Evolutionary conservation across 352 stramenopile species (phyloP).

Genomic region (Phytophthora melonis): DNA sequence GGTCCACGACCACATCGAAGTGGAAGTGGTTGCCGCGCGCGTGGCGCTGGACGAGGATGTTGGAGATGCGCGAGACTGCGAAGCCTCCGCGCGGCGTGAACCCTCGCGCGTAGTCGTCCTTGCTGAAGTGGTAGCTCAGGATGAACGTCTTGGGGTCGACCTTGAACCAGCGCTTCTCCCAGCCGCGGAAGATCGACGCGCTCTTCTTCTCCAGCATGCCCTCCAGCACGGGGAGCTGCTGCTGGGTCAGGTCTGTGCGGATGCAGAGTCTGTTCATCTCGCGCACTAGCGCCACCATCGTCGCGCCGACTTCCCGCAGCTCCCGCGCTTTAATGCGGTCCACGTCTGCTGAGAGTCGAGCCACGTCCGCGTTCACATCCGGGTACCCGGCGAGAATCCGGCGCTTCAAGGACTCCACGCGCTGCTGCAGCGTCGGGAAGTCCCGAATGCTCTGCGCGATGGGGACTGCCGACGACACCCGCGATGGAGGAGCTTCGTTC

Average conservation of each 20-base stretch:
- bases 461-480: slow-evolving; percentile 19
- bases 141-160: slow-evolving; percentile 76
- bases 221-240: slow-evolving; percentile 63
- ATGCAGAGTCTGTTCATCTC: slow-evolving; percentile 63
- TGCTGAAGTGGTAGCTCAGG: slow-evolving; percentile 75
- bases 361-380: slow-evolving; percentile 54
- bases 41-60: slow-evolving; percentile 60
- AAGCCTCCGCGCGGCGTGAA: slow-evolving; percentile 75
- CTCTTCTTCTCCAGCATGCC: slow-evolving; percentile 83
- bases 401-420: slow-evolving; percentile 64
- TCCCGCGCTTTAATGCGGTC: slow-evolving; percentile 43
- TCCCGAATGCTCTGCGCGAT: slow-evolving; percentile 47
- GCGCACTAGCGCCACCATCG: slow-evolving; percentile 65
- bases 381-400: slow-evolving; percentile 48
- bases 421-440: slow-evolving; percentile 57
- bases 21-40: slow-evolving; percentile 52
- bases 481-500: background rate
- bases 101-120: slow-evolving; percentile 66
- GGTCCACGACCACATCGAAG: slow-evolving; percentile 76
- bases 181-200: slow-evolving; percentile 77
- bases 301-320: slow-evolving; percentile 52
- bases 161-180: slow-evolving; percentile 74
- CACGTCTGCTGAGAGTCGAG: slow-evolving; percentile 49
- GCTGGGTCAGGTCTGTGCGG: slow-evolving; percentile 38
- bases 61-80: slow-evolving; percentile 60